phyloP scores from a whole-genome alignment of 371 early-diverging fungal species.

The Dinochytrium kinnereticum region DNA sequence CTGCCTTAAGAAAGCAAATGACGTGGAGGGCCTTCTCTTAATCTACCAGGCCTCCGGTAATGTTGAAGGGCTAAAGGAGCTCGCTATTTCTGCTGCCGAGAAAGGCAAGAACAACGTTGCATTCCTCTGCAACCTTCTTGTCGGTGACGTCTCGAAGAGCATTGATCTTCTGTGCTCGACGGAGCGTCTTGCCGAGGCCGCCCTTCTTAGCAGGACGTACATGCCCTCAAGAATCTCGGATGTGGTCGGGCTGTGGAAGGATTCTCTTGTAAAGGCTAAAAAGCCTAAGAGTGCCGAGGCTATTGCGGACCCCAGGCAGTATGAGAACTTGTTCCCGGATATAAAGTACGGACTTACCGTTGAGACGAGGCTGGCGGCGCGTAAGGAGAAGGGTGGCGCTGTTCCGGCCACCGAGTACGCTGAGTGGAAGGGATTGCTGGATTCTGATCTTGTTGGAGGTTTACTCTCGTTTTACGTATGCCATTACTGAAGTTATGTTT shows the following conservation, averaged over 20 bases:
- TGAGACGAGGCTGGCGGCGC: slow-evolving; percentile 55
- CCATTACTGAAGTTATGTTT: background rate
- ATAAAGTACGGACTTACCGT: slow-evolving; percentile 60
- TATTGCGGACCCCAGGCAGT: slow-evolving; percentile 82
- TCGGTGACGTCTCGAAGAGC: slow-evolving; percentile 76
- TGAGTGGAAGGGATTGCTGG: slow-evolving; percentile 62
- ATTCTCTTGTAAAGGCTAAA: slow-evolving; percentile 65
- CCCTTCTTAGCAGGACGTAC: slow-evolving; percentile 91
- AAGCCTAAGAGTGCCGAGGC: slow-evolving; percentile 87
- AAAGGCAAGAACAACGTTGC: slow-evolving; percentile 90
- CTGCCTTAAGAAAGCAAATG: slow-evolving; percentile 85
- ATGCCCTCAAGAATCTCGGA: slow-evolving; percentile 77
- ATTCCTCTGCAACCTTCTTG: slow-evolving; percentile 78
- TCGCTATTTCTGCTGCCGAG: slow-evolving; percentile 79
- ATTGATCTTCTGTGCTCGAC: slow-evolving; percentile 83
- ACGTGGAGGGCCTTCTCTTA: slow-evolving; percentile 85
- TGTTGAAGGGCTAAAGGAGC: slow-evolving; percentile 68
- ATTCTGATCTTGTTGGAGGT: slow-evolving; percentile 63
- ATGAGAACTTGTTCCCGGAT: slow-evolving; percentile 87
- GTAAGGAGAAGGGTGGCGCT: slow-evolving; percentile 39
- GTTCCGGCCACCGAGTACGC: slow-evolving; percentile 54
- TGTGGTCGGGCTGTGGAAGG: slow-evolving; percentile 82
- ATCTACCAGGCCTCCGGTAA: slow-evolving; percentile 90
- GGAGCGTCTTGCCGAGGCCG: slow-evolving; percentile 95
- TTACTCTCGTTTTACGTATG: background rate